Evolutionary conservation across 2,329 filamentous ascomycete genomes (phyloP), one percentile per base, ranked within the genome.

Genomic region (Calonectria pseudoreteaudii): DNA sequence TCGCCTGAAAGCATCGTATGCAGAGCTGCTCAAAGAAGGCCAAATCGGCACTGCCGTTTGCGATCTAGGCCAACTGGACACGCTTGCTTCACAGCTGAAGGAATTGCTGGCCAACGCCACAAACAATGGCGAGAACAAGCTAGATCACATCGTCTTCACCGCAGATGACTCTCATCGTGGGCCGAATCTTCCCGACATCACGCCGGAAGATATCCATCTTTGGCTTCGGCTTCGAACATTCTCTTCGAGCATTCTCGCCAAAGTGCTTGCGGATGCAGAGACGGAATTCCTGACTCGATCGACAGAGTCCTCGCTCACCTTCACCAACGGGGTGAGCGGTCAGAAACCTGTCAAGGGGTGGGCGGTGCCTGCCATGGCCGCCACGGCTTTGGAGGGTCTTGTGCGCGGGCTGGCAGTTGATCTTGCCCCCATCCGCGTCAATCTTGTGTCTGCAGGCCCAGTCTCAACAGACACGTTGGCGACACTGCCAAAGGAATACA

Each of bases 301-400:
- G 13, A 11, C 62, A 18, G 62, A 66, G 11, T 14, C 67, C 5
- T 49, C 67, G 2, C 38, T 69, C 18, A 69, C 67, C 8, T 69
- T 69, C 13, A 69, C 67, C 3, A 69, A 69, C 8, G 53, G 67
- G 7, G 67, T 69, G 26, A 52, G 38, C 14, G 53, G 31, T 16
- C 41, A 69, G 20, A 69, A 47, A 28, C 67, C 56, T 18, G 20
- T 60, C 4, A 60, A 60, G 20, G 56, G 56, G 2, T 60, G 56
- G 56, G 56, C 56, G 10, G n/a, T 60, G n/a, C 56, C 56, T 38
- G 13, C 11, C 3, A 60, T 60, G 56, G 56, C 56, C 16, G 11
- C 56, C 13, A 28, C 56, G 3, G 56, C 56, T 9, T 60, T 60
- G n/a, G 56, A 60, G 16, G 56, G 56, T 9, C 14, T 60, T 23